A percentile compares a stretch with the other conserved stretches of the same genome.
Evolutionary conservation across 805 yeast genomes (phyloP).

Genomic region (Candida ficus): DNA sequence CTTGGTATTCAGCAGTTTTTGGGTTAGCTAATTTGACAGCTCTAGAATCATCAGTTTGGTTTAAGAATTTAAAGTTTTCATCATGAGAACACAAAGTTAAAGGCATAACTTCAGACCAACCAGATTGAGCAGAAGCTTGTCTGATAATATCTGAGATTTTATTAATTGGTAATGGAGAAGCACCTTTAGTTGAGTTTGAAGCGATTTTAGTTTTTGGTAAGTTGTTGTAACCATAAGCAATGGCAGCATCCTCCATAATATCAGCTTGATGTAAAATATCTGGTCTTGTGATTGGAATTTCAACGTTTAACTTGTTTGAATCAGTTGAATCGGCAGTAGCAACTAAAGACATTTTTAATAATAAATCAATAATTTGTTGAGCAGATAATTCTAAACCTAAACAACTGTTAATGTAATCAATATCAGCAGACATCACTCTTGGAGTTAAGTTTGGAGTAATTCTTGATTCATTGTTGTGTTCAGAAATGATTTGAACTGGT

Average conservation of each 20-base stretch:
- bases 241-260: conserved; percentile 97
- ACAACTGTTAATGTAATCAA: conserved; percentile 84
- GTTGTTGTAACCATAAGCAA: conserved; percentile 92
- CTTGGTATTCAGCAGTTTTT: conserved; percentile 94
- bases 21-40: conserved; percentile 95
- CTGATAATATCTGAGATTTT: conserved; percentile 88
- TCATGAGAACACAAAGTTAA: conserved; percentile 93
- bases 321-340: conserved; percentile 50
- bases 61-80: conserved; percentile 88
- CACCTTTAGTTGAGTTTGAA: conserved; percentile 69
- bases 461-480: conserved; percentile 73
- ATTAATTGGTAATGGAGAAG: conserved; percentile 86
- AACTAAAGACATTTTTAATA: conserved; percentile 75
- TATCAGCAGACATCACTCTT: conserved; percentile 68
- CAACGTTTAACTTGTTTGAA: conserved; percentile 34
- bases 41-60: conserved; percentile 64
- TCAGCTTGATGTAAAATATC: conserved; percentile 97
- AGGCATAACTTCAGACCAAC: conserved; percentile 95
- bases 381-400: conserved; percentile 75
- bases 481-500: conserved; percentile 80
- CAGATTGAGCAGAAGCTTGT: conserved; percentile 86
- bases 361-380: conserved; percentile 60
- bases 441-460: conserved; percentile 67
- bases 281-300: conserved; percentile 92
- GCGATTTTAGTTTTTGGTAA: conserved; percentile 75